These are phyloP conservation scores for Macaranga tanarius DNA, from an alignment of 441 rosid species.

Conservation along the genomic window DNA sequence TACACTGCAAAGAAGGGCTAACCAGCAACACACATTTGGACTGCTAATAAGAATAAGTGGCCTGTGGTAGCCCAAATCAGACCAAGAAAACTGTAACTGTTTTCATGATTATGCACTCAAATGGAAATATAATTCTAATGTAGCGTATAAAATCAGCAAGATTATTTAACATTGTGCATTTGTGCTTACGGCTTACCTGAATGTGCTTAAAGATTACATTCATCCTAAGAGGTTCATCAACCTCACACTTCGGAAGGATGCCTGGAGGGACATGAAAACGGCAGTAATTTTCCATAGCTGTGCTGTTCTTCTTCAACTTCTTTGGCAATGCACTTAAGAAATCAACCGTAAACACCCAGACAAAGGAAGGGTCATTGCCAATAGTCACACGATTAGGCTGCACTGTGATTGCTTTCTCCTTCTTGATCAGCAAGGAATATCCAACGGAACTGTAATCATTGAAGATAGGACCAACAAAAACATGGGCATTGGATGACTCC, in stretches of 20 bases:
- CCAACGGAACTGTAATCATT: conserved; percentile 83
- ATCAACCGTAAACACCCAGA: conserved; percentile 69
- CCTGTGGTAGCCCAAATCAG: neutral
- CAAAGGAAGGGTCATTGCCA: conserved; percentile 74
- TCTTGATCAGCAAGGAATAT: conserved; percentile 66
- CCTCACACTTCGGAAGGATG: conserved; percentile 41
- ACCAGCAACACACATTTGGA: neutral
- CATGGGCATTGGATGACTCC: conserved; percentile 73
- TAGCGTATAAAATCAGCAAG: neutral
- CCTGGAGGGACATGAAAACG: conserved; percentile 66
- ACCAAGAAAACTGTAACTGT: neutral
- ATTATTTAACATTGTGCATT: neutral
- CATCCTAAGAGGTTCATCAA: conserved; percentile 58
- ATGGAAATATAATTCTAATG: neutral
- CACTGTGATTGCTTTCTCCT: conserved; percentile 60
- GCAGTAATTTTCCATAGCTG: conserved; percentile 57
- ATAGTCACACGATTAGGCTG: conserved; percentile 62
- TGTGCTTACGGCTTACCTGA: conserved; percentile 47
- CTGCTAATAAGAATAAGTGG: neutral
- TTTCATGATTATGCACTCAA: neutral
- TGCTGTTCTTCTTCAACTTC: conserved; percentile 51
- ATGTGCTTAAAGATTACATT: conserved; percentile 71
- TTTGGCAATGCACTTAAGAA: conserved; percentile 56
- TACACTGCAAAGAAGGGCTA: neutral
- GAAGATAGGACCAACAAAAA: conserved; percentile 71